Evolutionary conservation across 1,139 yeast genomes (phyloP), one percentile per base, ranked within the genome.

Genomic region (Blastobotrys persicus): DNA sequence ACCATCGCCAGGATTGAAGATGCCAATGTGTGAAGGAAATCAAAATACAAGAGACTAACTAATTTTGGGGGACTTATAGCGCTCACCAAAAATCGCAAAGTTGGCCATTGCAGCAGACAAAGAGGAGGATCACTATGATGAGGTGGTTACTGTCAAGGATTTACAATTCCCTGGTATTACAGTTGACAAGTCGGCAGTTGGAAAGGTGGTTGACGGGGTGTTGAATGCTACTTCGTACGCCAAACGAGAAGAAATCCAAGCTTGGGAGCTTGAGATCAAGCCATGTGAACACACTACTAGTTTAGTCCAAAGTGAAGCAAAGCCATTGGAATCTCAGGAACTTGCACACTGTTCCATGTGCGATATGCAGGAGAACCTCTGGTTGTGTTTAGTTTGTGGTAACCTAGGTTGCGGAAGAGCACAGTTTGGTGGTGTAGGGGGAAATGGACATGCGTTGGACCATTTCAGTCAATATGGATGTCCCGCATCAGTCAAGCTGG

Each of bases 311-410:
- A 49, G 26, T 1, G 59, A 55, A 2, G 50, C 56, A 3, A 43
- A 37, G 13, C 47, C 44, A 4, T 53, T 55, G n/a, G 56, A 51
- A n/a, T 52, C 54, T n/a, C 54, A 52, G 38, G 47, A 50, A 35
- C 17, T 49, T 5, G 47, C 43, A 2, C 55, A 62, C 4, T 87
- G 97, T 68, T 57, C 68, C 2, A 70, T 71, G 17, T 91, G 98
- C 70, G 92, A 80, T 0, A 71, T 91, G 55, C 68, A 70, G 32
- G 86, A 83, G 57, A 92, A 92, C 63, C 71, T 92, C 45, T 92
- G 99, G 99, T 76, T 92, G 18, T 92, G 99, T 71, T 71, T 92
- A 38, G 79, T 79, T 40, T 92, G 98, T 74, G 98, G 98, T 1
- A 74, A 78, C 41, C 64, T 89, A 9, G 97, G 97, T 1, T 92